Conservation (phyloP, 495 filamentous ascomycete species). For the Aspergillus biplanus region DNA sequence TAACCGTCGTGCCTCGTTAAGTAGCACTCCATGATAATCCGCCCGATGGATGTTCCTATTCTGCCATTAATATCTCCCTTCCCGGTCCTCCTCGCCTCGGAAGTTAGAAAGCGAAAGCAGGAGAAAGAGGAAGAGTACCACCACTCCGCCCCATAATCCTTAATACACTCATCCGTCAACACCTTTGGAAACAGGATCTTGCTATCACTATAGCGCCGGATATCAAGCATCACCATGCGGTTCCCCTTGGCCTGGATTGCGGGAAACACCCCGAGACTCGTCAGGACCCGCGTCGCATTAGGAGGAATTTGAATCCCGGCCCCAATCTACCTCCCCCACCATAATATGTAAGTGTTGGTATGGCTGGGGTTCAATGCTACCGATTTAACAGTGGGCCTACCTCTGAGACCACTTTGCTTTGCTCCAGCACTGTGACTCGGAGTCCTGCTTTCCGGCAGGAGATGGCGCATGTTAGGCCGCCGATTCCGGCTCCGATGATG, state of each 20-base stretch:
- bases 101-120: too few species aligned
- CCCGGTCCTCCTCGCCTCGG: too few species aligned
- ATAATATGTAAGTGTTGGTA: neutral
- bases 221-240: neutral
- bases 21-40: neutral
- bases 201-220: neutral
- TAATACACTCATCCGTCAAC: neutral
- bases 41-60: neutral
- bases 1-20: neutral
- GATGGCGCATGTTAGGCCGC: neutral
- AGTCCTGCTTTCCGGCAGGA: neutral
- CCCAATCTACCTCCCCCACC: neutral
- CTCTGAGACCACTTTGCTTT: conserved; percentile 1
- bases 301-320: neutral
- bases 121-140: neutral
- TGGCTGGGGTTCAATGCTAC: neutral
- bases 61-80: neutral
- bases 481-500: neutral
- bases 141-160: neutral
- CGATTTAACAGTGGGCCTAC: neutral
- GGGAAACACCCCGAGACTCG: neutral
- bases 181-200: neutral
- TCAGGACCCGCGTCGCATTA: neutral
- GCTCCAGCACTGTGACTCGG: neutral
- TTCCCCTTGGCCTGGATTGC: neutral